phyloP scores from a whole-genome alignment of 2,329 filamentous ascomycete species.

The Fusarium subtropicale region DNA sequence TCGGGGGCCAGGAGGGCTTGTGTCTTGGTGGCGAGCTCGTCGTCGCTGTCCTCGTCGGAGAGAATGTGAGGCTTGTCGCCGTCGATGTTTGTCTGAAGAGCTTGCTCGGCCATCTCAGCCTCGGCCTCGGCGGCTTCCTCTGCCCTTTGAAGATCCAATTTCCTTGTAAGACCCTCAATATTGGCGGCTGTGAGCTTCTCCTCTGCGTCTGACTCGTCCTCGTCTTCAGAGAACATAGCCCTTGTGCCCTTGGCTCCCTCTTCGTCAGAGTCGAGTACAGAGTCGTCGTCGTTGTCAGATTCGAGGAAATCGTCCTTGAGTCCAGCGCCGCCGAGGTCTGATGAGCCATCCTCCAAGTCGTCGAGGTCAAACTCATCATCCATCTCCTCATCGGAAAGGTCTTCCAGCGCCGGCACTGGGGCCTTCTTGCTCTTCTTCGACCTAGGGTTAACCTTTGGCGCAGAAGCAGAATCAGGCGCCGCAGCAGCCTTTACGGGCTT shows the following conservation, averaged over 20 bases:
- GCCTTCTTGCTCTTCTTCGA: constrained; percentile 50
- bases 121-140: constrained; percentile 85
- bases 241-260: constrained; percentile 62
- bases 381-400: constrained; percentile 57
- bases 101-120: constrained; percentile 85
- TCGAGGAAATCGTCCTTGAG: constrained; percentile 71
- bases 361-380: constrained; percentile 58
- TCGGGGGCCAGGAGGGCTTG: constrained; percentile 83
- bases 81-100: constrained; percentile 92
- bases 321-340: constrained; percentile 53
- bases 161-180: constrained; percentile 89
- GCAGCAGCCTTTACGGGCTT: constrained; percentile 51
- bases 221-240: constrained; percentile 94
- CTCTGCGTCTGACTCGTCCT: constrained; percentile 87
- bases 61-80: constrained; percentile 78
- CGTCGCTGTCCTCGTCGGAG: constrained; percentile 71
- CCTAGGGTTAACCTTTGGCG: constrained; percentile 45
- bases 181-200: constrained; percentile 95
- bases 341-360: constrained; percentile 59
- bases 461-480: constrained; percentile 45
- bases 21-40: constrained; percentile 67
- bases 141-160: constrained; percentile 81
- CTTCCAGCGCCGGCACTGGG: constrained; percentile 58
- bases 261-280: constrained; percentile 79
- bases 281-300: constrained; percentile 67